A percentile compares a stretch with the other conserved stretches of the same genome.
phyloP scores from a whole-genome alignment of 371 early-diverging fungal genomes.

The Actinomortierella ambigua region DNA sequence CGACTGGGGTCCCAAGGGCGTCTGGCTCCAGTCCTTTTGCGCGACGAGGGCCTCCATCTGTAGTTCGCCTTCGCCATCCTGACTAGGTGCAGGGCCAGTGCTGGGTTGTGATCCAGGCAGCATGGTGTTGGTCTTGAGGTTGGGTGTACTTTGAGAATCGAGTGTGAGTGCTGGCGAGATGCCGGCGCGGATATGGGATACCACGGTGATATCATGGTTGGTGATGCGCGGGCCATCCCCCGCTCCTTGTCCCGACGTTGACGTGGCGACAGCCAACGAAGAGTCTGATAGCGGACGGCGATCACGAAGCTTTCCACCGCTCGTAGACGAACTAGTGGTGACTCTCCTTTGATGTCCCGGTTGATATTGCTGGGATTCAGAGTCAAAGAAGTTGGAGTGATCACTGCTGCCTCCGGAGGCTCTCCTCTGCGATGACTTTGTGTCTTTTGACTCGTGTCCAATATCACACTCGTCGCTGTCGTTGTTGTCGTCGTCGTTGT shows the following conservation, averaged over 20 bases:
- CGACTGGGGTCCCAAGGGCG: slow-evolving; percentile 25
- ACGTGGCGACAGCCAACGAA: not conserved
- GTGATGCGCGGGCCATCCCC: not conserved
- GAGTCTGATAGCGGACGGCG: not conserved
- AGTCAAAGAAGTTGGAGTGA: too few relatives aligned
- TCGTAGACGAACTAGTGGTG: not conserved
- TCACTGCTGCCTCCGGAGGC: too few relatives aligned
- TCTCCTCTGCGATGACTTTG: too few relatives aligned
- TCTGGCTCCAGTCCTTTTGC: slow-evolving; percentile 31
- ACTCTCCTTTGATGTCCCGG: not conserved
- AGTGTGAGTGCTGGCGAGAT: slow-evolving; percentile 17
- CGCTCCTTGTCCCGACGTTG: not conserved
- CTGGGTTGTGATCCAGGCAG: slow-evolving; percentile 1
- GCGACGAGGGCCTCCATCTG: slow-evolving; percentile 14
- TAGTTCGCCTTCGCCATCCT: slow-evolving; percentile 2
- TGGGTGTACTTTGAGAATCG: not conserved
- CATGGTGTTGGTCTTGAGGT: too few relatives aligned
- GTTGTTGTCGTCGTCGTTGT: too few relatives aligned
- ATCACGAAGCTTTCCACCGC: not conserved
- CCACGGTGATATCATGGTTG: not conserved
- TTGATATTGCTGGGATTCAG: not conserved
- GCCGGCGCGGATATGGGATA: slow-evolving; percentile 19
- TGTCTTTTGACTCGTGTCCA: too few relatives aligned
- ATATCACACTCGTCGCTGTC: too few relatives aligned
- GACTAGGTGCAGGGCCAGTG: not conserved